Conservation (phyloP, 768 basidiomycete genomes). For the Rhizopogon roseolus region DNA sequence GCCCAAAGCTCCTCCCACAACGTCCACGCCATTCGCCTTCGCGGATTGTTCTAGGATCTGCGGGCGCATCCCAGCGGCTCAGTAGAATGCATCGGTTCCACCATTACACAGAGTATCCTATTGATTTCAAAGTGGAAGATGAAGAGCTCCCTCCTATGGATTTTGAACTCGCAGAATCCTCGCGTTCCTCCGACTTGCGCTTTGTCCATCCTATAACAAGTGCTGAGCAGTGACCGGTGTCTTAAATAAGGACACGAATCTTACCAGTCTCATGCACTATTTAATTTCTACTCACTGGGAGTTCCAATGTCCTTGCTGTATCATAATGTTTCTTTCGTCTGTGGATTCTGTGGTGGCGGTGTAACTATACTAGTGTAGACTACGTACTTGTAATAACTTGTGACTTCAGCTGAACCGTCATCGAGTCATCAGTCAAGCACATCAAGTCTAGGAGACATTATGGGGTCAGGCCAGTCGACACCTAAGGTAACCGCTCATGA, state of each 20-base stretch:
- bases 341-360: no score
- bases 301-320: no score
- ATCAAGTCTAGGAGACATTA: not conserved
- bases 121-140: not conserved
- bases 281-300: not conserved
- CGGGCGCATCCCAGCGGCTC: not conserved
- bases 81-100: not conserved
- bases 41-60: not conserved
- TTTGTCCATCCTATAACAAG: not conserved
- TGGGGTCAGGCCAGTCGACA: slow-evolving; percentile 69
- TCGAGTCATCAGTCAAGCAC: not conserved
- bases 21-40: slow-evolving; percentile 1
- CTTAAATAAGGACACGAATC: not conserved
- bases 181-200: not conserved
- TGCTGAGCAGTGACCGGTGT: not conserved
- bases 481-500: slow-evolving; percentile 94
- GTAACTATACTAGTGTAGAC: no score
- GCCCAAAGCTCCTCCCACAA: slow-evolving; percentile 35
- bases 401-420: not conserved
- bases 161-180: not conserved
- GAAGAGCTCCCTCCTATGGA: not conserved
- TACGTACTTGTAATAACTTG: no score
- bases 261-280: no score
- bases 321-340: no score
- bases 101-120: not conserved